phyloP scores from a whole-genome alignment of 202 grass and related monocot genomes.

The Setaria italica region DNA sequence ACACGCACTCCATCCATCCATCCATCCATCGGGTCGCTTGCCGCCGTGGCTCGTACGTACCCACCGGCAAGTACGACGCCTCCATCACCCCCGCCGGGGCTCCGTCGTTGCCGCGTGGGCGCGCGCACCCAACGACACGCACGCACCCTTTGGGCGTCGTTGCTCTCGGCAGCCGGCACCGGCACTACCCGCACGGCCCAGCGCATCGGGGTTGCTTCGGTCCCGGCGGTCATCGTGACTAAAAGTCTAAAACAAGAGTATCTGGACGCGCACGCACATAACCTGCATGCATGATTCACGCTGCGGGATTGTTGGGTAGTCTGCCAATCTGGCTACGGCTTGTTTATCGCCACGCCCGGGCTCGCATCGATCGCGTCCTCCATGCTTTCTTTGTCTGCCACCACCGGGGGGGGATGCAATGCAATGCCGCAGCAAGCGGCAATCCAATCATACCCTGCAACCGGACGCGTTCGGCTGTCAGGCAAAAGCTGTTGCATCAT shows the following conservation, averaged over 20 bases:
- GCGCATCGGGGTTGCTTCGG: no score
- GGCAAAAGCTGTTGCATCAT: background rate
- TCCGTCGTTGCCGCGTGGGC: background rate
- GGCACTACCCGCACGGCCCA: background rate
- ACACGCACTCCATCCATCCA: no score
- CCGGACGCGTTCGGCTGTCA: background rate
- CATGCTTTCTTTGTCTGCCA: conserved; percentile 5
- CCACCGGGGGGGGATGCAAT: background rate
- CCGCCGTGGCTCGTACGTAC: conserved; percentile 16
- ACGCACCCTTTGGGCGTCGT: no score
- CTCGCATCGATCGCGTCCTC: background rate
- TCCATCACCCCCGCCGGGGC: conserved; percentile 7
- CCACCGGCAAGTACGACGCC: conserved; percentile 43
- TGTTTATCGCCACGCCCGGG: conserved; percentile 5
- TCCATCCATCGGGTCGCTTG: background rate
- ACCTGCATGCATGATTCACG: background rate
- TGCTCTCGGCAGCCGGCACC: background rate
- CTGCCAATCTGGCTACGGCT: background rate
- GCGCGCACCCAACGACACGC: background rate
- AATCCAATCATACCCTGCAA: conserved; percentile 1
- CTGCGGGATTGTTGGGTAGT: background rate
- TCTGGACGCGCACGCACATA: no score
- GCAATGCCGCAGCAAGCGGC: background rate
- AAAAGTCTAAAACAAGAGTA: no score
- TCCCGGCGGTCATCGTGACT: no score